Percentiles rank a stretch among this genome's conserved stretches.
These are phyloP conservation scores for Monosporozyma unispora DNA, from an alignment of 805 yeast species.

Conservation along the genomic window DNA sequence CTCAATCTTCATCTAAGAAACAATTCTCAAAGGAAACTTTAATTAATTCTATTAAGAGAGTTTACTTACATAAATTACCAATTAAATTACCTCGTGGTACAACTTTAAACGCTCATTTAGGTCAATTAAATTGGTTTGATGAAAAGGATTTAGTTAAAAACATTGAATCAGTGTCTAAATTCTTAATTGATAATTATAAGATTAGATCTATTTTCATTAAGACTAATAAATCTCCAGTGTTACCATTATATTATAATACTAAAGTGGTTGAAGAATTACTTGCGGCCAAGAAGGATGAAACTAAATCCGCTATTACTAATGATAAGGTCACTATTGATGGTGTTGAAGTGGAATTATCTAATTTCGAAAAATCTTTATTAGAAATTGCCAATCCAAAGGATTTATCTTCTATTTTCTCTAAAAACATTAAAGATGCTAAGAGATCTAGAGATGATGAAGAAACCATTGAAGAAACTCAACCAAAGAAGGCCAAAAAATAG, in stretches of 20 bases:
- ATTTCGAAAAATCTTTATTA: conserved; percentile 68
- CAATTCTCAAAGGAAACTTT: conserved; percentile 41
- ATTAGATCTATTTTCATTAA: conserved; percentile 58
- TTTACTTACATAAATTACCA: conserved; percentile 45
- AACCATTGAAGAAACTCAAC: neutral
- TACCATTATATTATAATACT: conserved; percentile 73
- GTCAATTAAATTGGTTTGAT: conserved; percentile 39
- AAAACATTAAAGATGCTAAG: conserved; percentile 39
- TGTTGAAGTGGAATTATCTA: conserved; percentile 39
- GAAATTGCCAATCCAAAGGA: conserved; percentile 78
- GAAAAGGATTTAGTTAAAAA: conserved; percentile 52
- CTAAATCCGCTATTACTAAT: conserved; percentile 20
- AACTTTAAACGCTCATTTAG: conserved; percentile 57
- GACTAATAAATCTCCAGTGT: conserved; percentile 63
- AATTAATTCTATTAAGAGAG: conserved; percentile 48
- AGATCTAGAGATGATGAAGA: conserved; percentile 19
- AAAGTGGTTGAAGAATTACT: conserved; percentile 33
- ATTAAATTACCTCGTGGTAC: conserved; percentile 68
- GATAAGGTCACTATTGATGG: conserved; percentile 18
- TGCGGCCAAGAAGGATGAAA: conserved; percentile 14
- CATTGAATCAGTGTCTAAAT: conserved; percentile 42
- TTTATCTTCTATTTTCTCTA: conserved; percentile 50
- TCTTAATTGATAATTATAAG: conserved; percentile 34
- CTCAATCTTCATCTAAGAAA: conserved; percentile 27
- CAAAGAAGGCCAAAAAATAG: conserved; percentile 18